Percentiles rank a stretch among this genome's conserved stretches.
phyloP scores from a whole-genome alignment of 768 basidiomycete genomes.

The Lactarius psammicola region DNA sequence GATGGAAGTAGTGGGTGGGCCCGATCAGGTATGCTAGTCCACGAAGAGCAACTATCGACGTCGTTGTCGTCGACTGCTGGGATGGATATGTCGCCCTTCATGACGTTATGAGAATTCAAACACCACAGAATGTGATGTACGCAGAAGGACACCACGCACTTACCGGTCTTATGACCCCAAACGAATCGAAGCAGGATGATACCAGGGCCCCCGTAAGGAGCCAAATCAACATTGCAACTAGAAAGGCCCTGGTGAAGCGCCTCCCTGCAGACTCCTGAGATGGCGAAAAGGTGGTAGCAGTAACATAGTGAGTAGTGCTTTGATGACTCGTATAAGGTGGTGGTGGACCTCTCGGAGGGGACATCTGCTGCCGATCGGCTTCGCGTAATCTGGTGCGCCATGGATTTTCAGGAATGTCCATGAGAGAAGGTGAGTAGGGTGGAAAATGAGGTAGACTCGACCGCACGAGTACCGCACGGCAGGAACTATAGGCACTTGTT shows the following conservation, averaged over 20 bases:
- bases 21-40: conserved; percentile 26
- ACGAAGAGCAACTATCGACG: conserved; percentile 5
- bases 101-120: not conserved
- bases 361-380: not conserved
- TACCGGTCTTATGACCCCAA: conserved; percentile 2
- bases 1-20: conserved; percentile 26
- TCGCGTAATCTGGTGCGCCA: conserved; percentile 1
- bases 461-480: too few species aligned
- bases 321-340: conserved; percentile 16
- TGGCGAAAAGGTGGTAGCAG: not conserved
- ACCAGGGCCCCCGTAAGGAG: conserved; percentile 24
- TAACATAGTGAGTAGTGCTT: conserved; percentile 4
- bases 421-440: not conserved
- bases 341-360: not conserved
- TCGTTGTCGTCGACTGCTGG: not conserved
- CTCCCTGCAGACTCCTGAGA: conserved; percentile 12
- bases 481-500: too few species aligned
- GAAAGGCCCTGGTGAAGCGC: conserved; percentile 34
- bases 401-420: not conserved
- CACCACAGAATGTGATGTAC: conserved; percentile 3
- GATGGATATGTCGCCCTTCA: conserved; percentile 3
- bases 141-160: conserved; percentile 28
- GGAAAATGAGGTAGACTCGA: too few species aligned
- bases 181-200: conserved; percentile 9
- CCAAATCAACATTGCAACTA: conserved; percentile 33